phyloP scores from a whole-genome alignment of 306 rosid genomes.

The Prunus fruticosa region DNA sequence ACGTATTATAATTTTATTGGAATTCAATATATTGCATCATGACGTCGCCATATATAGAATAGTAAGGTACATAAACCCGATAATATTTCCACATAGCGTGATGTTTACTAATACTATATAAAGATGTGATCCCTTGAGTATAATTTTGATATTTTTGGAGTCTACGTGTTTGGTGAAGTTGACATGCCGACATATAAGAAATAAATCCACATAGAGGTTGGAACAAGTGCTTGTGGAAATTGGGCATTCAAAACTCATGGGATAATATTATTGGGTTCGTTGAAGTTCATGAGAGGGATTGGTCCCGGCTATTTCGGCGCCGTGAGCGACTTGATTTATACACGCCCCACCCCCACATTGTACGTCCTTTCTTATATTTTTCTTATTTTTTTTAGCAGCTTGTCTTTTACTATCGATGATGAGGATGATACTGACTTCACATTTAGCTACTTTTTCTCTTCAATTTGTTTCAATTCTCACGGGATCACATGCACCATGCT shows the following conservation, averaged over 20 bases:
- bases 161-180: background rate
- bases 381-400: background rate
- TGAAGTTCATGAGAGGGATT: background rate
- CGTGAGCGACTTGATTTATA: conserved; percentile 25
- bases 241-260: conserved; percentile 21
- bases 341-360: background rate
- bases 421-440: background rate
- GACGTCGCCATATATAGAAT: too few species aligned
- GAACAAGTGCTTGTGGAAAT: background rate
- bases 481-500: too few species aligned
- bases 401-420: background rate
- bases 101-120: too few species aligned
- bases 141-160: background rate
- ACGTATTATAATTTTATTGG: too few species aligned
- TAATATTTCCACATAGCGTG: too few species aligned
- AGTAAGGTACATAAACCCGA: too few species aligned
- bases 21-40: too few species aligned
- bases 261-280: background rate
- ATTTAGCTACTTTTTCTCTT: background rate
- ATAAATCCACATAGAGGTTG: background rate
- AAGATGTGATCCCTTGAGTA: too few species aligned
- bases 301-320: conserved; percentile 41
- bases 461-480: too few species aligned
- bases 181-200: conserved; percentile 19
- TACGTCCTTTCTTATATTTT: background rate